These are phyloP conservation scores for Lactifluus rugatus DNA, from an alignment of 768 basidiomycete species.

Conservation along the genomic window DNA sequence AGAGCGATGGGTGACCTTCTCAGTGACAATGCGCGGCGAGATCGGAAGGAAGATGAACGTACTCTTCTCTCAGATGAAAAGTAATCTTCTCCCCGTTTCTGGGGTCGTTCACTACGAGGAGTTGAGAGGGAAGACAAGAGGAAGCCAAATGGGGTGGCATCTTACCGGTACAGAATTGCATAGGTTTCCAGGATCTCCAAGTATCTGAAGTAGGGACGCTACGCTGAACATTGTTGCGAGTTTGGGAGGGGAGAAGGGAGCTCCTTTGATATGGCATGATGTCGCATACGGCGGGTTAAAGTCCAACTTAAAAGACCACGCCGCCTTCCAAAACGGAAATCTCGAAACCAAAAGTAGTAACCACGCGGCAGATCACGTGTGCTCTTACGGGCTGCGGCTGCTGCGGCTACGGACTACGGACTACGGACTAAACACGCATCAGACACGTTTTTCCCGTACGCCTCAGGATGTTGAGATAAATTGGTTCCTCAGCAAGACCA, in stretches of 20 bases:
- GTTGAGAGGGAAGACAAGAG: neutral
- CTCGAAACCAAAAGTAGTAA: neutral
- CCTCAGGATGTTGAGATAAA: too few species aligned
- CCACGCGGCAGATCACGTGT: neutral
- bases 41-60: neutral
- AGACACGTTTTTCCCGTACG: too few species aligned
- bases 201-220: neutral
- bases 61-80: neutral
- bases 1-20: neutral
- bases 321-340: neutral
- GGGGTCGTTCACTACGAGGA: neutral
- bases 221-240: neutral
- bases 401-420: neutral
- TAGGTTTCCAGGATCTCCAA: constrained; percentile 6
- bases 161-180: constrained; percentile 5
- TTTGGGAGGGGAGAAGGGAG: neutral
- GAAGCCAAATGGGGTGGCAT: neutral
- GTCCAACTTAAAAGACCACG: neutral
- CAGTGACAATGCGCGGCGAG: neutral
- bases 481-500: too few species aligned
- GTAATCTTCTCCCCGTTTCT: neutral
- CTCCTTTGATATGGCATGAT: neutral
- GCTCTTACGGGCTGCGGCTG: neutral
- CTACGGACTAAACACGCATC: too few species aligned
- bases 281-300: neutral